Percentiles rank a stretch among this genome's conserved stretches.
These are phyloP conservation scores for Leccinum boreale DNA, from an alignment of 768 basidiomycete species.

Conservation along the genomic window DNA sequence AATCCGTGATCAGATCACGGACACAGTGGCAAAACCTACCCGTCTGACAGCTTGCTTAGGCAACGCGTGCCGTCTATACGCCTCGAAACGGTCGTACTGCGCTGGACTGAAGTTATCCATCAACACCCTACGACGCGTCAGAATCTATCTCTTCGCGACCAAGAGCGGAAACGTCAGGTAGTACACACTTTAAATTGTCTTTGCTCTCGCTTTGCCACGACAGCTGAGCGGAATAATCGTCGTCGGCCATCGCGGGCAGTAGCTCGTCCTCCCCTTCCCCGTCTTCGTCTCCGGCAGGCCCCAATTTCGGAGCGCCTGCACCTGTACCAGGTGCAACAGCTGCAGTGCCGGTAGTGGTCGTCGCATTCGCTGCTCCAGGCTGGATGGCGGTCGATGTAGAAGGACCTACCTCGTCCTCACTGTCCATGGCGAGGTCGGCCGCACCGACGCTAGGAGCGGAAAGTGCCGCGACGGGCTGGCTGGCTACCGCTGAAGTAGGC, in stretches of 20 bases:
- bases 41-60: conserved; percentile 82
- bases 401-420: conserved; percentile 20
- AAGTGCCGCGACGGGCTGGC: conserved; percentile 9
- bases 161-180: background rate
- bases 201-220: conserved; percentile 87
- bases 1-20: background rate
- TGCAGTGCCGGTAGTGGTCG: background rate
- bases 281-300: conserved; percentile 38
- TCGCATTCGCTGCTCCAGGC: background rate
- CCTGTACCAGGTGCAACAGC: background rate
- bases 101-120: conserved; percentile 84
- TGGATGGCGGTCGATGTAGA: conserved; percentile 4
- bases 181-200: conserved; percentile 72
- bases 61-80: conserved; percentile 78
- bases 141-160: background rate
- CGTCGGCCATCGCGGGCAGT: conserved; percentile 83
- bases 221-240: conserved; percentile 80
- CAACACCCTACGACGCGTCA: conserved; percentile 53
- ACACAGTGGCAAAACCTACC: conserved; percentile 35
- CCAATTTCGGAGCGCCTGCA: conserved; percentile 12
- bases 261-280: conserved; percentile 77
- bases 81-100: conserved; percentile 88
- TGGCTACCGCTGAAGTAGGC: background rate
- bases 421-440: conserved; percentile 9
- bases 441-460: conserved; percentile 1